Conservation (phyloP, 2,329 filamentous ascomycete species). For the Claviceps cyperi region DNA sequence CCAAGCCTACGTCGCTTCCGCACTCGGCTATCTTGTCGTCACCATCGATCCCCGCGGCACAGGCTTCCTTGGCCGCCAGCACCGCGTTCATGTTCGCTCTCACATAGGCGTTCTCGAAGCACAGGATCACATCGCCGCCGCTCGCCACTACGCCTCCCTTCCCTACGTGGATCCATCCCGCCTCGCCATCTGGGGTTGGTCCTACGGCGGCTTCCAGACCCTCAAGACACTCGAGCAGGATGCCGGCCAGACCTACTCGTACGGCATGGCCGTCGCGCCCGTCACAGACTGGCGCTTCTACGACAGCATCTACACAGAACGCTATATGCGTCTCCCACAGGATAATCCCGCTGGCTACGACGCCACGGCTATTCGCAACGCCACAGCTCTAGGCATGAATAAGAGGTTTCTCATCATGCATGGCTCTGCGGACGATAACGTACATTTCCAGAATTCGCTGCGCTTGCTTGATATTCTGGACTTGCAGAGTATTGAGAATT, state of each 20-base stretch:
- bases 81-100: slow-evolving; percentile 67
- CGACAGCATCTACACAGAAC: slow-evolving; percentile 84
- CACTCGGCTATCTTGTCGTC: slow-evolving; percentile 81
- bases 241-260: slow-evolving; percentile 77
- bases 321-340: slow-evolving; percentile 93
- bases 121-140: slow-evolving; percentile 80
- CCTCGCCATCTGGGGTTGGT: slow-evolving; percentile 97
- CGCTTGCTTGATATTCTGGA: slow-evolving; percentile 78
- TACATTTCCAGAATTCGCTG: slow-evolving; percentile 90
- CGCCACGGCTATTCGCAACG: slow-evolving; percentile 59
- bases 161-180: slow-evolving; percentile 68
- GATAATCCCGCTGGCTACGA: slow-evolving; percentile 67
- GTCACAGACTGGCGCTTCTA: slow-evolving; percentile 99
- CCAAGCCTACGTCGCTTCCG: slow-evolving; percentile 74
- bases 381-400: slow-evolving; percentile 55
- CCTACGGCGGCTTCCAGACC: slow-evolving; percentile 88
- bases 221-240: slow-evolving; percentile 90
- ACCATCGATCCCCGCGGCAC: slow-evolving; percentile 91
- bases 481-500: slow-evolving; percentile 70
- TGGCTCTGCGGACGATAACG: slow-evolving; percentile 91
- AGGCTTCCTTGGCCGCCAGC: slow-evolving; percentile 73
- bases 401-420: slow-evolving; percentile 93
- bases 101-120: slow-evolving; percentile 78
- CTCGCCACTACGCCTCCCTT: slow-evolving; percentile 68
- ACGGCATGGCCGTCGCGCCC: slow-evolving; percentile 95